Conservation (phyloP, 441 rosid species). For the Pelargonium cotyledonis region DNA sequence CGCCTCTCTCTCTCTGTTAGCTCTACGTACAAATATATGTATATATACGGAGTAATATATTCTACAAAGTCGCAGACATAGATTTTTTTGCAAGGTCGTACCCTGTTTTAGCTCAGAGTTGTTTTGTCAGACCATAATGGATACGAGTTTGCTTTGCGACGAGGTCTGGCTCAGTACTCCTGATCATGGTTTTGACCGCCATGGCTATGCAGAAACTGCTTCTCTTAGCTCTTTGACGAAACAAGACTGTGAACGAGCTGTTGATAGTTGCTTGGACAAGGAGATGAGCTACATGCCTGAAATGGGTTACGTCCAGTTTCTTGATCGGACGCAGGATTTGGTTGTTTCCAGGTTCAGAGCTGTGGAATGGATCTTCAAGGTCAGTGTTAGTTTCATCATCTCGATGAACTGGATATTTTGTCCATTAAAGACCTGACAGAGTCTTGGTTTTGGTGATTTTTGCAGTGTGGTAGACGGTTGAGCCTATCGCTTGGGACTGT, state of each 20-base stretch:
- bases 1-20: neutral
- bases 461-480: conserved; percentile 48
- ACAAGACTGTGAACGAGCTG: conserved; percentile 38
- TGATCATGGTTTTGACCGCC: conserved; percentile 16
- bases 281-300: conserved; percentile 43
- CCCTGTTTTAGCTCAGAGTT: too few relatives aligned
- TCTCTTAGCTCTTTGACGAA: conserved; percentile 21
- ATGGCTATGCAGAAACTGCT: neutral
- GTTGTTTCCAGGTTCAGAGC: conserved; percentile 35
- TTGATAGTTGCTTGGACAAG: conserved; percentile 37
- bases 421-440: neutral
- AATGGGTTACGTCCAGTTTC: conserved; percentile 32
- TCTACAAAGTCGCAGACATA: neutral
- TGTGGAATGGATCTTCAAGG: conserved; percentile 63
- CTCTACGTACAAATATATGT: neutral
- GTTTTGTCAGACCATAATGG: conserved; percentile 28
- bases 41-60: neutral
- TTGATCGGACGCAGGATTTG: conserved; percentile 29
- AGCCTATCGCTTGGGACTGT: conserved; percentile 46
- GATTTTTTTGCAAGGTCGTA: neutral
- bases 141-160: conserved; percentile 55
- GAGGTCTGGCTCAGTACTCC: conserved; percentile 49
- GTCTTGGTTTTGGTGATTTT: too few relatives aligned
- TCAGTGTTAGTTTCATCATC: conserved; percentile 11
- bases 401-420: neutral